phyloP scores from a whole-genome alignment of 139 green algal species.

The Zygnema cylindricum region DNA sequence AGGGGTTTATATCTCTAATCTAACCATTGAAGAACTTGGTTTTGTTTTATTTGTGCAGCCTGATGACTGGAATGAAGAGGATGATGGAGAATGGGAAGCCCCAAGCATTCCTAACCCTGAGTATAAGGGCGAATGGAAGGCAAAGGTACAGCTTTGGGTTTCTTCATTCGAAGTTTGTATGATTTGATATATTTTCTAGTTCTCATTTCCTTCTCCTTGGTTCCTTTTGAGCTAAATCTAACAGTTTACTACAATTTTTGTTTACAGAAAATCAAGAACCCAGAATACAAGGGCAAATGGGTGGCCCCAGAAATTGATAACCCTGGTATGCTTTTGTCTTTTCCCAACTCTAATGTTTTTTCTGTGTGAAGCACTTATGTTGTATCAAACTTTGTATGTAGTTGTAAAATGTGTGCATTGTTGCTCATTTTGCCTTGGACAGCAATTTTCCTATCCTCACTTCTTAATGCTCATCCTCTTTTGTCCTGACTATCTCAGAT shows the following conservation, averaged over 20 bases:
- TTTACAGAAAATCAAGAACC: constrained; percentile 76
- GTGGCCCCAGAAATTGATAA: constrained; percentile 83
- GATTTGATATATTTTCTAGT: background rate
- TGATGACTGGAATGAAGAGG: constrained; percentile 91
- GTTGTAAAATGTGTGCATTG: too few species aligned
- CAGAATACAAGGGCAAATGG: constrained; percentile 84
- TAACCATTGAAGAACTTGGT: too few species aligned
- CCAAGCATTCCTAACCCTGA: constrained; percentile 87
- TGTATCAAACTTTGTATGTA: too few species aligned
- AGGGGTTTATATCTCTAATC: too few species aligned
- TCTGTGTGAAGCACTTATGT: too few species aligned
- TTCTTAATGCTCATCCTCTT: too few species aligned
- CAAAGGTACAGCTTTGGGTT: constrained; percentile 41
- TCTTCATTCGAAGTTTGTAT: background rate
- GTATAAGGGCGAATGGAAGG: constrained; percentile 88
- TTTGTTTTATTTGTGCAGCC: constrained; percentile 68
- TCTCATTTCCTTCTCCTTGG: background rate
- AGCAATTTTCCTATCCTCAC: too few species aligned
- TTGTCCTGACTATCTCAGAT: constrained; percentile 71
- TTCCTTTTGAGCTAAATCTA: background rate
- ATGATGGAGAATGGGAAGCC: constrained; percentile 91
- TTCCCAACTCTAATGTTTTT: too few species aligned
- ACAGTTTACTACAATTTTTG: background rate
- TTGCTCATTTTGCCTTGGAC: too few species aligned
- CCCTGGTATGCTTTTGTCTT: constrained; percentile 62